These are phyloP conservation scores for Aspergillus funiculosus DNA, from an alignment of 495 filamentous ascomycete genomes.

Conservation along the genomic window DNA sequence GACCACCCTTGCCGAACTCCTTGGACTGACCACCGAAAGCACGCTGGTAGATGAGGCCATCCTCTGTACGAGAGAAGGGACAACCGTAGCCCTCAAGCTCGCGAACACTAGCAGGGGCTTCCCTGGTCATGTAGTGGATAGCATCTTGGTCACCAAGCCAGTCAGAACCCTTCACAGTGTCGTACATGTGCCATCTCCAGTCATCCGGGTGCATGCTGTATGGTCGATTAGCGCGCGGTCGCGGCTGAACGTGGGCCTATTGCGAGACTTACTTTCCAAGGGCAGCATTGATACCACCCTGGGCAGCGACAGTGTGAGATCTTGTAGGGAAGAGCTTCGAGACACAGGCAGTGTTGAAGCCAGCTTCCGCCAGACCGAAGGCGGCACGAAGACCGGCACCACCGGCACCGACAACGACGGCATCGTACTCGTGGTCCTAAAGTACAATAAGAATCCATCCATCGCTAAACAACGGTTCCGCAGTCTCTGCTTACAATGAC, in stretches of 20 bases:
- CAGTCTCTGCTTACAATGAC: conserved; percentile 66
- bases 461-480: neutral
- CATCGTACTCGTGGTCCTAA: conserved; percentile 76
- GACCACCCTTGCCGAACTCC: conserved; percentile 90
- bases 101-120: conserved; percentile 85
- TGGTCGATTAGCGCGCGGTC: conserved; percentile 16
- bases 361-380: conserved; percentile 93
- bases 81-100: conserved; percentile 97
- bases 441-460: conserved; percentile 22
- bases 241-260: too few relatives aligned
- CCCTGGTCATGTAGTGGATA: conserved; percentile 98
- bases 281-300: conserved; percentile 66
- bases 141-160: conserved; percentile 99
- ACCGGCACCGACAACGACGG: conserved; percentile 90
- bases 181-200: conserved; percentile 99
- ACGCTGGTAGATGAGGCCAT: conserved; percentile 96
- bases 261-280: conserved; percentile 65
- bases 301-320: conserved; percentile 92
- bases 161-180: conserved; percentile 97
- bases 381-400: conserved; percentile 91
- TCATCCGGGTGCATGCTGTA: conserved; percentile 79
- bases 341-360: conserved; percentile 97
- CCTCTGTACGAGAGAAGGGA: conserved; percentile 95
- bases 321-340: conserved; percentile 96
- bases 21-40: conserved; percentile 96